Evolutionary conservation across 805 yeast species (phyloP).

Genomic region (Pichia thaimueangensis): DNA sequence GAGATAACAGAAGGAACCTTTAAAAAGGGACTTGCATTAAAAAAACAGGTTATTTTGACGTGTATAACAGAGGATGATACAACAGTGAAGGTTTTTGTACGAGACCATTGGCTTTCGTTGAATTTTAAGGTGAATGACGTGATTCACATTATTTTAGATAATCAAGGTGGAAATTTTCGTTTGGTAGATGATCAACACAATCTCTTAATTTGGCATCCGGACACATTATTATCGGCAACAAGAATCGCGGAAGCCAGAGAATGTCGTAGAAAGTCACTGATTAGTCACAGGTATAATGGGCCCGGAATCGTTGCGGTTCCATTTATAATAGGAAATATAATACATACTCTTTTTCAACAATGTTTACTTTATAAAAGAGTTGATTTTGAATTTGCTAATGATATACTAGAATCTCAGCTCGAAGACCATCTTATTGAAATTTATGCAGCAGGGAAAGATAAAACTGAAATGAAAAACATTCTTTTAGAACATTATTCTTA

Average conservation of each 20-base stretch:
- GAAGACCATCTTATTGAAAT: conserved; percentile 33
- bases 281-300: conserved; percentile 48
- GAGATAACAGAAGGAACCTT: conserved; percentile 29
- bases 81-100: conserved; percentile 39
- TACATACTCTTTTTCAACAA: conserved; percentile 68
- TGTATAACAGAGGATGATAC: conserved; percentile 37
- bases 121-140: conserved; percentile 47
- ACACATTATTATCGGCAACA: conserved; percentile 74
- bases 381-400: conserved; percentile 33
- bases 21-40: conserved; percentile 25
- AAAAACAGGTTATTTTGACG: conserved; percentile 47
- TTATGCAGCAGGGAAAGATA: conserved; percentile 48
- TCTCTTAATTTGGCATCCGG: conserved; percentile 79
- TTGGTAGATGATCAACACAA: conserved; percentile 51
- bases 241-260: conserved; percentile 66
- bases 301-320: conserved; percentile 63
- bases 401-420: conserved; percentile 26
- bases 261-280: conserved; percentile 67
- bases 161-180: conserved; percentile 25
- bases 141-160: conserved; percentile 51
- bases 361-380: conserved; percentile 39
- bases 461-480: conserved; percentile 36
- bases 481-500: conserved; percentile 44
- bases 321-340: conserved; percentile 72
- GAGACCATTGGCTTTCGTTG: conserved; percentile 57